Conservation (phyloP, 495 filamentous ascomycete genomes). For the Daldinia loculata region DNA sequence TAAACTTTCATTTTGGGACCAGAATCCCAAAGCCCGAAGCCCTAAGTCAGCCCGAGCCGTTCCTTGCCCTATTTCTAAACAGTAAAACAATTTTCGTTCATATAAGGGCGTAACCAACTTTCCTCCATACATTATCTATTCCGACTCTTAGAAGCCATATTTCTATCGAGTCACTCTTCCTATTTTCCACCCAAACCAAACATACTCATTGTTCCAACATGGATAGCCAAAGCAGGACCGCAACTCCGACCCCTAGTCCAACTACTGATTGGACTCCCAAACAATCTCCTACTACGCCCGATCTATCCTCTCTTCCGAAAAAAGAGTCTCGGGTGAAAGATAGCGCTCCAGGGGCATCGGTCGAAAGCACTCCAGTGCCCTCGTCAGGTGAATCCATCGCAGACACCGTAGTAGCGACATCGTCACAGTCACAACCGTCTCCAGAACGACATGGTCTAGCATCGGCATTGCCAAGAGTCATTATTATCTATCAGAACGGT, state of each 20-base stretch:
- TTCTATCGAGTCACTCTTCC: too few species aligned
- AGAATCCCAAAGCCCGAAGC: background rate
- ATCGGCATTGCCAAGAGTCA: background rate
- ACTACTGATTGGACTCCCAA: background rate
- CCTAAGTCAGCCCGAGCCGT: background rate
- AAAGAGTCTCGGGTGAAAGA: background rate
- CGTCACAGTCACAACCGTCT: background rate
- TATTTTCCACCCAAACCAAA: background rate
- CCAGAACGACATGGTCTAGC: background rate
- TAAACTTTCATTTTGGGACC: background rate
- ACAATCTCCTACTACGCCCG: background rate
- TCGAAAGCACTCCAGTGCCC: background rate
- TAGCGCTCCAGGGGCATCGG: background rate
- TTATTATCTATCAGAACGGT: conserved; percentile 6
- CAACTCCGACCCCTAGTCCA: background rate
- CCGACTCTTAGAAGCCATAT: background rate
- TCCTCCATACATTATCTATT: background rate
- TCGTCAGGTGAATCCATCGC: background rate
- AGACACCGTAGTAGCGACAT: background rate
- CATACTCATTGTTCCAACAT: background rate
- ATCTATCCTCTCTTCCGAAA: background rate
- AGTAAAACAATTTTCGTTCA: background rate
- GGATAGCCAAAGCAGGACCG: background rate
- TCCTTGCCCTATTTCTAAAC: background rate
- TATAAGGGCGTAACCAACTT: too few species aligned